phyloP scores from a whole-genome alignment of 1,284 basidiomycete genomes.

The Lentinus polychrous region DNA sequence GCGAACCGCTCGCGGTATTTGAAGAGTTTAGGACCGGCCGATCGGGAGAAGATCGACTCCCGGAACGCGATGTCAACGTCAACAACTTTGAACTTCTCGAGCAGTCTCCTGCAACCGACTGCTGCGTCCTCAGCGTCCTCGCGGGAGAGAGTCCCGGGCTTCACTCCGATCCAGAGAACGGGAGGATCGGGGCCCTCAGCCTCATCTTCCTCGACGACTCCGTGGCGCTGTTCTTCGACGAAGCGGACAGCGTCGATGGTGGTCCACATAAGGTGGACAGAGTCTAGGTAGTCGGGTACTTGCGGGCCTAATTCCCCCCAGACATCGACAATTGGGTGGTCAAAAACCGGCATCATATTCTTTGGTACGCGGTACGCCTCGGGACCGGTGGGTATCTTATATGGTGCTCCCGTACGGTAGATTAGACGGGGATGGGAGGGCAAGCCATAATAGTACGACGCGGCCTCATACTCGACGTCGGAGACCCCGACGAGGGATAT shows the following conservation, averaged over 20 bases:
- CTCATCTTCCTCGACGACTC: conserved; percentile 5
- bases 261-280: conserved; percentile 16
- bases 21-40: not conserved
- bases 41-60: conserved; percentile 16
- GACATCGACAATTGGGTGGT: conserved; percentile 17
- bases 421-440: conserved; percentile 23
- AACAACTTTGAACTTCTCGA: conserved; percentile 16
- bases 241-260: conserved; percentile 21
- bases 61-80: conserved; percentile 21
- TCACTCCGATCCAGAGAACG: conserved; percentile 21
- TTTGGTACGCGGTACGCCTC: conserved; percentile 20
- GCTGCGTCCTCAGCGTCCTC: conserved; percentile 17
- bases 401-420: conserved; percentile 8
- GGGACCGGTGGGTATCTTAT: conserved; percentile 2
- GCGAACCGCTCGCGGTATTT: conserved; percentile 1
- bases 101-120: conserved; percentile 14
- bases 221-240: no score
- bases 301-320: conserved; percentile 16
- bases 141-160: conserved; percentile 16
- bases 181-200: conserved; percentile 16
- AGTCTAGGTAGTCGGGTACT: conserved; percentile 20
- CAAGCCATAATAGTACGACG: conserved; percentile 24
- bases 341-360: conserved; percentile 25
- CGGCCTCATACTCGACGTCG: conserved; percentile 11
- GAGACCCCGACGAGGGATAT: not conserved